Percentiles rank a stretch among this genome's conserved stretches.
Conservation (phyloP, 164 flowering plant species). For the Buxus sempervirens region DNA sequence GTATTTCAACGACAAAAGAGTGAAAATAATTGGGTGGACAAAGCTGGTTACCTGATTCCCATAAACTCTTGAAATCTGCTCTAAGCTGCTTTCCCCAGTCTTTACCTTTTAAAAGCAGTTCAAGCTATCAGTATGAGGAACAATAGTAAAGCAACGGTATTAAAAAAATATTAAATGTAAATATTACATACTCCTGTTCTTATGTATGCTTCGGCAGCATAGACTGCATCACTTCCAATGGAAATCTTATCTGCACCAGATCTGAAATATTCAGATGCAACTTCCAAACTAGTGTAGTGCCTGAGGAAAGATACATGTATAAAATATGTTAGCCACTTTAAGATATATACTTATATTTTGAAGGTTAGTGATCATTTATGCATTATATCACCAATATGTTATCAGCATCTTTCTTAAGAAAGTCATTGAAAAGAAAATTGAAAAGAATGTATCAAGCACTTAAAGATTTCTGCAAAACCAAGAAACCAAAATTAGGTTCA, state of each 20-base stretch:
- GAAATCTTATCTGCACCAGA: conserved; percentile 98
- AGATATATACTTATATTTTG: not conserved
- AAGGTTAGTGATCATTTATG: too few species aligned
- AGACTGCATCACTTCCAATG: conserved; percentile 98
- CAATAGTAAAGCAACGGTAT: not conserved
- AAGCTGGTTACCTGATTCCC: conserved; percentile 77
- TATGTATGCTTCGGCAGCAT: conserved; percentile 83
- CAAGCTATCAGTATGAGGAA: conserved; percentile 12
- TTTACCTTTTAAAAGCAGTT: conserved; percentile 51
- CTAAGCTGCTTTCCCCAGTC: conserved; percentile 85
- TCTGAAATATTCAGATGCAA: conserved; percentile 96
- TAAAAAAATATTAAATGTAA: not conserved
- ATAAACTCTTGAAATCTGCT: conserved; percentile 90
- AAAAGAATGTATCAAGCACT: not conserved
- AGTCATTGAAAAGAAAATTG: not conserved
- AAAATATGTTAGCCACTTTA: not conserved
- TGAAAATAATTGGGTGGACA: too few species aligned
- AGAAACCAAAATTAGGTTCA: not conserved
- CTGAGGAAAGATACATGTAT: conserved; percentile 29
- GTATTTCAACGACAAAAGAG: too few species aligned
- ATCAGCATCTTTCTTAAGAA: not conserved
- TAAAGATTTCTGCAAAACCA: not conserved
- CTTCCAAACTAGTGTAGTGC: conserved; percentile 90
- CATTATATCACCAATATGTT: too few species aligned
- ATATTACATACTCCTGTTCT: conserved; percentile 65